Percentiles rank a stretch among this genome's conserved stretches.
phyloP scores from a whole-genome alignment of 2,329 filamentous ascomycete genomes.

The Botrytis porri region DNA sequence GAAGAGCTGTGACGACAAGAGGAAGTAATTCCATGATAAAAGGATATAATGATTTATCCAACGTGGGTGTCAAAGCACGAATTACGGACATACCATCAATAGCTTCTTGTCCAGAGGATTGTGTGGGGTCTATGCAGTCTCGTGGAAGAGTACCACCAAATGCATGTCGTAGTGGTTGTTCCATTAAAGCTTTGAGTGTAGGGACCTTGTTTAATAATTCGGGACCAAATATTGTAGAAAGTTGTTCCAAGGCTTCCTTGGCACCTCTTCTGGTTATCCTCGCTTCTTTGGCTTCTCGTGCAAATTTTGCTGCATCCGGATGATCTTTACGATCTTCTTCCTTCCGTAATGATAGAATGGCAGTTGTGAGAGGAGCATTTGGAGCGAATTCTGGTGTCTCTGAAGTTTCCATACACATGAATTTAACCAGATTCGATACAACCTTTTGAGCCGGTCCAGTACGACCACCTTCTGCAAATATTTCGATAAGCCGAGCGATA shows the following conservation, averaged over 20 bases:
- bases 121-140: slow-evolving; percentile 70
- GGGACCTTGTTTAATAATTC: slow-evolving; percentile 79
- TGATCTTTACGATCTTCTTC: slow-evolving; percentile 95
- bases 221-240: slow-evolving; percentile 75
- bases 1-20: slow-evolving; percentile 80
- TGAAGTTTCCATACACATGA: slow-evolving; percentile 94
- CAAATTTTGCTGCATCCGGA: slow-evolving; percentile 84
- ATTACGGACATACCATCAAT: slow-evolving; percentile 92
- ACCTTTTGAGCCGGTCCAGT: slow-evolving; percentile 91
- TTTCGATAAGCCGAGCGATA: slow-evolving; percentile 78
- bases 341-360: slow-evolving; percentile 90
- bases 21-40: slow-evolving; percentile 85
- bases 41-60: slow-evolving; percentile 69
- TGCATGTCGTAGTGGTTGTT: slow-evolving; percentile 71
- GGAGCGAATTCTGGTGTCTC: slow-evolving; percentile 94
- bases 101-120: slow-evolving; percentile 81
- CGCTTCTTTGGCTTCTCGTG: slow-evolving; percentile 82
- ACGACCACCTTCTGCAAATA: slow-evolving; percentile 78
- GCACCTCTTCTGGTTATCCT: slow-evolving; percentile 88
- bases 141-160: slow-evolving; percentile 70
- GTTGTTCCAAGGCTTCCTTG: slow-evolving; percentile 87
- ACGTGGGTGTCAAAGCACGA: slow-evolving; percentile 86
- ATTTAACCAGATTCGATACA: slow-evolving; percentile 92
- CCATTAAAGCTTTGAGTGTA: slow-evolving; percentile 76
- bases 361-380: slow-evolving; percentile 73